Percentiles rank a stretch among this genome's conserved stretches.
phyloP scores from a whole-genome alignment of 768 basidiomycete species.

The Rhodotorula babjevae region DNA sequence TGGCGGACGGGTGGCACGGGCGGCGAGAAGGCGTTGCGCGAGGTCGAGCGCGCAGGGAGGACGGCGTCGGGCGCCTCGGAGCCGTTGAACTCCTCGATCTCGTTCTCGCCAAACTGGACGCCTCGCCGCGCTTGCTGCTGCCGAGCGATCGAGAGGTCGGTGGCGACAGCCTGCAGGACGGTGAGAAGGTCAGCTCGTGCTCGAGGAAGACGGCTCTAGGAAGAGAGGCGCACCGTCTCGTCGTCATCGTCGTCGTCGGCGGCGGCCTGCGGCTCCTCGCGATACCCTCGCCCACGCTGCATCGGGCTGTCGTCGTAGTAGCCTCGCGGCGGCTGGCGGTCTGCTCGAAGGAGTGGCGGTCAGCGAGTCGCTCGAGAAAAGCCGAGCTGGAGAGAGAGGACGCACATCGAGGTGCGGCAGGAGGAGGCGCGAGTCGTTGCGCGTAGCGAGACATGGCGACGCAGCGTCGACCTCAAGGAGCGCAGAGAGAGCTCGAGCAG shows the following conservation, averaged over 20 bases:
- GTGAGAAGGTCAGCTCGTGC: neutral
- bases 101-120: conserved; percentile 28
- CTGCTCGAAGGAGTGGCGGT: neutral
- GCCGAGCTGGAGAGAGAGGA: too few relatives aligned
- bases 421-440: neutral
- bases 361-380: neutral
- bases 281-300: neutral
- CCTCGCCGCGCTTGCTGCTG: neutral
- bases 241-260: conserved; percentile 10
- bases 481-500: too few relatives aligned
- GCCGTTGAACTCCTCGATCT: conserved; percentile 28
- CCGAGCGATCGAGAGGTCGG: conserved; percentile 17
- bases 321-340: neutral
- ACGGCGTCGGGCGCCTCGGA: conserved; percentile 24
- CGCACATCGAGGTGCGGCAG: too few relatives aligned
- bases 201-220: too few relatives aligned
- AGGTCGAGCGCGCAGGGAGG: conserved; percentile 8
- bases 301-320: neutral
- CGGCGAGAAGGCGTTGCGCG: neutral
- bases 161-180: conserved; percentile 14
- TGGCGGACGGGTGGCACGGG: neutral
- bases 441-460: too few relatives aligned
- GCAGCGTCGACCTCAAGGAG: too few relatives aligned
- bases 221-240: neutral
- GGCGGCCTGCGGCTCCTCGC: too few relatives aligned